Percentiles rank a stretch among this genome's conserved stretches.
phyloP scores from a whole-genome alignment of 208 protist genomes.

The Acanthamoeba divionensis region DNA sequence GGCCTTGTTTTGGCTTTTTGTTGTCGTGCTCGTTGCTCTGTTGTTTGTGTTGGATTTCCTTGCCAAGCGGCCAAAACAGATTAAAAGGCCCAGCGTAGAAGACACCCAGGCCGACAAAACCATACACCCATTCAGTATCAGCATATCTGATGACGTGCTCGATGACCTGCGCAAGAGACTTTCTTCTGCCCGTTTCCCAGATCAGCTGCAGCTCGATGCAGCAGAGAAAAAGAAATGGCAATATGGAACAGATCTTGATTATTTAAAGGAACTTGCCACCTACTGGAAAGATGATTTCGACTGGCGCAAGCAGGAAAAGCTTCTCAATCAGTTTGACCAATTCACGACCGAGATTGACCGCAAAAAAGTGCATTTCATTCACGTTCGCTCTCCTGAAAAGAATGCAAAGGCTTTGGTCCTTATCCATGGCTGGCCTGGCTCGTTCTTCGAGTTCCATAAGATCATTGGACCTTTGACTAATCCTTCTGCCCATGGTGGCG shows the following conservation, averaged over 20 bases:
- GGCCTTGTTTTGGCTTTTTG: too few species aligned
- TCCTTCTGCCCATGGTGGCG: background rate
- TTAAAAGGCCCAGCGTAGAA: too few species aligned
- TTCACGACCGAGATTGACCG: constrained; percentile 31
- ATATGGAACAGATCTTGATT: background rate
- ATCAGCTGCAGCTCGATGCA: background rate
- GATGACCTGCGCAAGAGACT: constrained; percentile 11
- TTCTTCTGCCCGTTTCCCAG: background rate
- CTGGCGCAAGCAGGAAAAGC: constrained; percentile 45
- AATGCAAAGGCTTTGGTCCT: background rate
- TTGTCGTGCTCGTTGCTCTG: too few species aligned
- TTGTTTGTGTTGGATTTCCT: too few species aligned
- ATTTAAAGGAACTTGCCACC: constrained; percentile 18
- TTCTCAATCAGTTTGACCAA: constrained; percentile 29
- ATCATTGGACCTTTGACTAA: background rate
- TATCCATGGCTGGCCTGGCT: constrained; percentile 33
- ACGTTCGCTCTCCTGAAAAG: background rate
- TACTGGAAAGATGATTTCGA: constrained; percentile 45
- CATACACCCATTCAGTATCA: constrained; percentile 5
- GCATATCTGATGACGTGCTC: constrained; percentile 12
- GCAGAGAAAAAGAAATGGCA: background rate
- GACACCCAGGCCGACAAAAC: too few species aligned
- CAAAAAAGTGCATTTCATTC: background rate
- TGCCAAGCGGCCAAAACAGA: background rate
- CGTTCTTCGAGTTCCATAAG: constrained; percentile 42